Evolutionary conservation across 2,329 filamentous ascomycete genomes (phyloP).

Genomic region (Penicillium sp.): DNA sequence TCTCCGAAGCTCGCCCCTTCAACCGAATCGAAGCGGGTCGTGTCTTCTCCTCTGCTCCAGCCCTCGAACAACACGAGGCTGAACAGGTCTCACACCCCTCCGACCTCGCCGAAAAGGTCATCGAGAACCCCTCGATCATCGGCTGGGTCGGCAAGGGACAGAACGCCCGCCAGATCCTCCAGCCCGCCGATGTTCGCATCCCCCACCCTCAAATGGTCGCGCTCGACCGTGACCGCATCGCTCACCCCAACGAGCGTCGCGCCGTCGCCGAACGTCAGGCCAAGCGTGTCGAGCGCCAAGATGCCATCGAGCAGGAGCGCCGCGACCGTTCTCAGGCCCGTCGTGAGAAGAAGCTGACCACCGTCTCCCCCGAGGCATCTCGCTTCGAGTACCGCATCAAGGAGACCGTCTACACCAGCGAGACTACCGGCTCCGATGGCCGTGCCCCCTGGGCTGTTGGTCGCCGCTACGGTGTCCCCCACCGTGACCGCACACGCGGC

Average conservation of each 20-base stretch:
- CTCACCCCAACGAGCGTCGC: constrained; percentile 36
- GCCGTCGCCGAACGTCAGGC: constrained; percentile 43
- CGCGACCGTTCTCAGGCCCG: constrained; percentile 42
- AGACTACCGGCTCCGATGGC: constrained; percentile 58
- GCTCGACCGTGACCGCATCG: constrained; percentile 48
- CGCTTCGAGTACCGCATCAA: constrained; percentile 64
- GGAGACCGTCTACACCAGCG: constrained; percentile 55
- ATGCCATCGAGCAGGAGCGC: constrained; percentile 43
- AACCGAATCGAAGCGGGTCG: constrained; percentile 67
- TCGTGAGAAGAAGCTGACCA: constrained; percentile 47
- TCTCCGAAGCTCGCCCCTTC: constrained; percentile 65
- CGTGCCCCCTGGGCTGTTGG: constrained; percentile 57
- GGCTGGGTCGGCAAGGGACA: constrained; percentile 47
- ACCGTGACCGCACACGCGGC: constrained; percentile 64
- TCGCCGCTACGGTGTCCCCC: constrained; percentile 63
- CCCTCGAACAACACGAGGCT: constrained; percentile 30
- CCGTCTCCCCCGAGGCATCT: constrained; percentile 48
- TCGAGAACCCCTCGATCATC: constrained; percentile 35
- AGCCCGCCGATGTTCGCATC: constrained; percentile 65
- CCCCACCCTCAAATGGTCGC: constrained; percentile 63
- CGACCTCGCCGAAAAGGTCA: constrained; percentile 37
- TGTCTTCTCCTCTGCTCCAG: constrained; percentile 56
- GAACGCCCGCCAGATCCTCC: constrained; percentile 52
- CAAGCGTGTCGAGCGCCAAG: constrained; percentile 45
- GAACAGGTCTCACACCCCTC: constrained; percentile 27